Evolutionary conservation across 2,329 filamentous ascomycete genomes (phyloP), one percentile per base, ranked within the genome.

Genomic region (Reticulascus tulasneorum): DNA sequence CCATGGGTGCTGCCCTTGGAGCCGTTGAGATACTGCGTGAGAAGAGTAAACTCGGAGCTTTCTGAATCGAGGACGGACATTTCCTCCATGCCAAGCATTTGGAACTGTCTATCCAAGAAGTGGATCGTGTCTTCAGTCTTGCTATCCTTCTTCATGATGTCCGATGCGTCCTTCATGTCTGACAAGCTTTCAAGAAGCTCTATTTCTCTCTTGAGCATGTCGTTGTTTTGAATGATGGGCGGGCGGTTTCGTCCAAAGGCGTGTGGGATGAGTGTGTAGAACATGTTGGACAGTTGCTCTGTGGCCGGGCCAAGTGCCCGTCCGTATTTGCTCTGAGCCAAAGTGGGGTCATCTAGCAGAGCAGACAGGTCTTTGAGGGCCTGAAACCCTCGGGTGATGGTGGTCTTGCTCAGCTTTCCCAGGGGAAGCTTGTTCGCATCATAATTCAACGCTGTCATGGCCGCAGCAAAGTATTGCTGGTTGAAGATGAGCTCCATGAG

Each of bases 401-500:
- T 93, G 10, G 73, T 64, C 51, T 90, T 88, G 67, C 85, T 87
- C 17, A 94, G 72, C 55, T 93, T 94, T 5, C 88, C 89, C 2
- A 94, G 67, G 0, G 88, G 88, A 25, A 94, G 66, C 58, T 94
- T 94, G 45, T 83, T 70, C 9, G 75, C 69, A 47, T 88, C 82
- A 48, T 88, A 88, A 47, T 85, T 84, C 47, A 87, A 66, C 2
- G 74, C 67, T 2, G 60, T 56, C 79, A 87, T 84, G 23, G 78
- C 75, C 15, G 72, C 71, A 16, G 76, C 67, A 58, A 94, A 88
- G 54, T 82, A 82, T 16, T 80, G 56, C 38, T 78, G 72, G 56
- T 94, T 90, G 69, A 94, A 94, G 42, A 95, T 94, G 46, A 94
- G 75, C 41, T 80, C 65, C 71, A 94, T 82, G 15, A 94, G 64